Evolutionary conservation across 192 early-diverging fungal genomes (phyloP).

Genomic region (Linnemannia schmuckeri): DNA sequence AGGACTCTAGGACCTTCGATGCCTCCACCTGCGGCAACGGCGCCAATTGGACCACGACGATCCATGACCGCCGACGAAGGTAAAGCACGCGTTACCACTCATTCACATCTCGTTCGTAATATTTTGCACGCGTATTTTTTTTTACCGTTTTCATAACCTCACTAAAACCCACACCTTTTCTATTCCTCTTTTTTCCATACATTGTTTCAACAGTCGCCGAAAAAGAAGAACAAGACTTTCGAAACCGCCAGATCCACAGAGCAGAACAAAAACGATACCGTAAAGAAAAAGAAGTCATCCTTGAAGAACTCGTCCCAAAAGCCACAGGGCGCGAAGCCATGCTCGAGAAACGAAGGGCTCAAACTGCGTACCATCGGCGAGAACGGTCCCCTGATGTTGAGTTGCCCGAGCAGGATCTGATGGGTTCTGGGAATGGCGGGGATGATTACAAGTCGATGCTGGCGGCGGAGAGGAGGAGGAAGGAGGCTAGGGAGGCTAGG

Average conservation of each 20-base stretch:
- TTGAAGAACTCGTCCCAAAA: slow-evolving; percentile 80
- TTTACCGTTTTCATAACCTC: no score
- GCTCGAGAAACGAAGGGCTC: slow-evolving; percentile 71
- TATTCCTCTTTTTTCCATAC: no score
- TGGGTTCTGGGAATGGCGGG: slow-evolving; percentile 69
- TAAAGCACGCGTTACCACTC: background rate
- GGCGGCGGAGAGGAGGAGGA: slow-evolving; percentile 22
- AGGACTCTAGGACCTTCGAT: slow-evolving; percentile 25
- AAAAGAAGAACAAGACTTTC: slow-evolving; percentile 62
- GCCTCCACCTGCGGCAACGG: slow-evolving; percentile 13
- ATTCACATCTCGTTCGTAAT: background rate
- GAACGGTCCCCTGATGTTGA: slow-evolving; percentile 76
- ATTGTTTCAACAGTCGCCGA: slow-evolving; percentile 44
- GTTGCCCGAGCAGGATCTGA: slow-evolving; percentile 71
- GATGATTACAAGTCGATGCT: slow-evolving; percentile 64
- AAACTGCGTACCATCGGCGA: slow-evolving; percentile 69
- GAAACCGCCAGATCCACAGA: slow-evolving; percentile 44
- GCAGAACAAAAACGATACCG: slow-evolving; percentile 58
- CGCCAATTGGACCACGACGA: background rate
- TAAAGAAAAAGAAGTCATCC: slow-evolving; percentile 62
- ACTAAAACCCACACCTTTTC: no score
- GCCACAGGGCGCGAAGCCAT: slow-evolving; percentile 73
- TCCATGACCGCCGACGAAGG: slow-evolving; percentile 49
- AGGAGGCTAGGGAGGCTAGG: slow-evolving; percentile 35
- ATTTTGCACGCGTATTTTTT: background rate